Percentiles rank a stretch among this genome's conserved stretches.
Evolutionary conservation across 148 eudicot genomes (phyloP).

Genomic region (Diospyros lotus): DNA sequence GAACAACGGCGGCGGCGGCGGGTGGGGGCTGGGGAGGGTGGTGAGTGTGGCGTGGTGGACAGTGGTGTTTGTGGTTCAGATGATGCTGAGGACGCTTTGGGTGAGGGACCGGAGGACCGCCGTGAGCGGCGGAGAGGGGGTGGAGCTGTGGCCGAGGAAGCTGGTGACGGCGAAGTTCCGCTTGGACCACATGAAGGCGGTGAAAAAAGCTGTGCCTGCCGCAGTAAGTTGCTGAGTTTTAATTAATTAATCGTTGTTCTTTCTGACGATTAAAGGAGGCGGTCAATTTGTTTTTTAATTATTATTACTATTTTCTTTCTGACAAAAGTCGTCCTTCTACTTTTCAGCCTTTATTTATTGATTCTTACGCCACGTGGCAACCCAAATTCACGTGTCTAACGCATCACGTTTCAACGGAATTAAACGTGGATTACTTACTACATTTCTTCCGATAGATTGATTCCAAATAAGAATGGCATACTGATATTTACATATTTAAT

Average conservation of each 20-base stretch:
- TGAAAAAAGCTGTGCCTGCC: slow-evolving; percentile 42
- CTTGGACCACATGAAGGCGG: slow-evolving; percentile 60
- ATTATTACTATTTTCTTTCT: no score
- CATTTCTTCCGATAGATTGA: no score
- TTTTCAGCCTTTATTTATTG: no score
- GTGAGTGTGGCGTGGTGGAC: slow-evolving; percentile 42
- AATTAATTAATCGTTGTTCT: neutral
- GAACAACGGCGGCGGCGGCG: slow-evolving; percentile 12
- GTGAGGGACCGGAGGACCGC: slow-evolving; percentile 47
- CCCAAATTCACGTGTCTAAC: no score
- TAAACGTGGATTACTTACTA: no score
- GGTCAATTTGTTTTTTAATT: no score
- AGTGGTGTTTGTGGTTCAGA: slow-evolving; percentile 34
- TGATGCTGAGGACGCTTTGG: slow-evolving; percentile 44
- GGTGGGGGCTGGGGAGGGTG: slow-evolving; percentile 20
- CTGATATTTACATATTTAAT: no score
- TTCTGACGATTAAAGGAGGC: no score
- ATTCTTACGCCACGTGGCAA: no score
- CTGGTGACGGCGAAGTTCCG: slow-evolving; percentile 55
- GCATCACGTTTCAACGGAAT: no score
- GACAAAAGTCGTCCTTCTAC: no score
- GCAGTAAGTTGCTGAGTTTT: slow-evolving; percentile 35
- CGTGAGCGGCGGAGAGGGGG: slow-evolving; percentile 71
- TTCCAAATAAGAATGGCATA: no score
- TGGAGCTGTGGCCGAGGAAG: slow-evolving; percentile 76